Evolutionary conservation across 257 asterid genomes (phyloP), one percentile per base, ranked within the genome.

Genomic region (Solanum sejunctum): DNA sequence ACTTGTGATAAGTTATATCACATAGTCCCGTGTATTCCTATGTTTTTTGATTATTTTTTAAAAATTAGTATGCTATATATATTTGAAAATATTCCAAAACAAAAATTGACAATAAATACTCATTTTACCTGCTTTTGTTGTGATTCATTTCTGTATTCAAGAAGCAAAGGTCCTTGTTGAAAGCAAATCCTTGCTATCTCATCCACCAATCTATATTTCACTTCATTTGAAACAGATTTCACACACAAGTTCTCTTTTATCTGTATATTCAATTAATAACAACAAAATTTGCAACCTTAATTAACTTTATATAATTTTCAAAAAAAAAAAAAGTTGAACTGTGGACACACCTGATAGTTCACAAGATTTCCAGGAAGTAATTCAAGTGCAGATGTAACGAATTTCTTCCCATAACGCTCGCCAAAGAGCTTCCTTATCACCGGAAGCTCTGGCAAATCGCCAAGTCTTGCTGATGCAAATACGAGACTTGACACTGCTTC

Each of bases 401-500:
- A 93, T 75, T 87, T 86, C 64, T 91, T 88, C 45, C 96, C 93
- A 80, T 94, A 96, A 7, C 99, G 97, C 72, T 90, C 87, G 6
- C 79, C 87, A 61, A 96, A 96, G 79, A 96, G 96, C 78, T 91
- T 88, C 87, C 98, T 83, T 3, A 94, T 79, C 17, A 84, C 18
- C 10, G 83, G 85, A 39, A 96, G 96, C 91, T 96, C 99, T 0
- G 98, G 98, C 41, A 96, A 72, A 21, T 96, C 91, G 0, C 97
- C 98, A 28, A 94, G 88, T 87, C 99, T 91, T 5, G 98, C 92
- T 2, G 99, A 96, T 41, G 94, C 91, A 87, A 87, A 96, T 85
- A 96, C 91, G 54, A 96, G 90, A 86, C 94, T 92, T 21, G 99
- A 94, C 15, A 85, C 87, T 81, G 99, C 98, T 86, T 92, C 96